A percentile compares a stretch with the other conserved stretches of the same genome.
These are phyloP conservation scores for Obba rivulosa DNA, from an alignment of 768 basidiomycete genomes.

Conservation along the genomic window DNA sequence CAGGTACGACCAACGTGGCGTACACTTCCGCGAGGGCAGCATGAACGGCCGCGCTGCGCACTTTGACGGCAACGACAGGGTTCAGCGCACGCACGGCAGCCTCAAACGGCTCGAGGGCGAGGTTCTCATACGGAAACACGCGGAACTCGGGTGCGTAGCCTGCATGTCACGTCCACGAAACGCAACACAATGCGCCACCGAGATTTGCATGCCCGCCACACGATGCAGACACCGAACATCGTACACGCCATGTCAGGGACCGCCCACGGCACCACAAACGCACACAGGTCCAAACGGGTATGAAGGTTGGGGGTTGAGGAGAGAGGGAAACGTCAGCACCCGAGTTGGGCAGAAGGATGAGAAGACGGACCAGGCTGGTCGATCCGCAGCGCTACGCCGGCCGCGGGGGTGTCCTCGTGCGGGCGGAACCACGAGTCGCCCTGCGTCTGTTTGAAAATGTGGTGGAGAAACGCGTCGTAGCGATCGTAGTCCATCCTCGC, in stretches of 20 bases:
- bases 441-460: conserved; percentile 41
- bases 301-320: no score
- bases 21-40: conserved; percentile 45
- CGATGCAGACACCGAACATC: background rate
- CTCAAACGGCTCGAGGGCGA: conserved; percentile 50
- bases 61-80: conserved; percentile 51
- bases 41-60: conserved; percentile 45
- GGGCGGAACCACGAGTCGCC: conserved; percentile 53
- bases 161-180: background rate
- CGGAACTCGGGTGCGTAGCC: conserved; percentile 31
- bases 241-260: no score
- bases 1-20: conserved; percentile 9
- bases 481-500: conserved; percentile 33
- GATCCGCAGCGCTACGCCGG: conserved; percentile 46
- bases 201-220: background rate
- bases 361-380: conserved; percentile 19
- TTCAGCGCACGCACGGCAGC: conserved; percentile 46
- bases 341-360: no score
- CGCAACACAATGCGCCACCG: background rate
- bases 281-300: no score
- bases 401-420: conserved; percentile 40
- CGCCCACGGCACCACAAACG: no score
- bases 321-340: no score
- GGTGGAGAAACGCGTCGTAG: conserved; percentile 38
- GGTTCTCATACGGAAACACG: conserved; percentile 51